Evolutionary conservation across 192 early-diverging fungal species (phyloP).

Genomic region (Diversispora eburnea): DNA sequence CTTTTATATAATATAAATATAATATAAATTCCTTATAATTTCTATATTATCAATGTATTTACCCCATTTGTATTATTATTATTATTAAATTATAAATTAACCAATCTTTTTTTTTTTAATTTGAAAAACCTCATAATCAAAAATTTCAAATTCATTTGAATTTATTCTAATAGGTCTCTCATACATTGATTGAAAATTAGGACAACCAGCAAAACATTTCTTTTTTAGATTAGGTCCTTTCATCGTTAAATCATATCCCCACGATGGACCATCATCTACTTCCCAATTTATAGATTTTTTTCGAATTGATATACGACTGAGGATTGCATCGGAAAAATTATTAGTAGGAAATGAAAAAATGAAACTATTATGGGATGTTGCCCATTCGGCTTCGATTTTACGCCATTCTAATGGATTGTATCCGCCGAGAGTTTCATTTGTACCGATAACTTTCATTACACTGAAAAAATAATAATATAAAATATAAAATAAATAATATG

Average conservation of each 20-base stretch:
- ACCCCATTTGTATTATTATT: too few relatives aligned
- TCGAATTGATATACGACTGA: neutral
- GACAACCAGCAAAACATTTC: neutral
- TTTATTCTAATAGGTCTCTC: neutral
- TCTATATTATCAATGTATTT: too few relatives aligned
- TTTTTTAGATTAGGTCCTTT: neutral
- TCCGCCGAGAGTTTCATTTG: constrained; percentile 6
- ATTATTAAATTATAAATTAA: too few relatives aligned
- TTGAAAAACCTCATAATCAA: constrained; percentile 17
- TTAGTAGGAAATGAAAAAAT: constrained; percentile 8
- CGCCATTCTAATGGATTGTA: constrained; percentile 18
- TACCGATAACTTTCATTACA: constrained; percentile 1
- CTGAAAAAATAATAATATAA: too few relatives aligned
- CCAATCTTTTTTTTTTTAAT: neutral
- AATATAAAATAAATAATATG: too few relatives aligned
- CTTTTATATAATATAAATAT: too few relatives aligned
- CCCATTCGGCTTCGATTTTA: neutral
- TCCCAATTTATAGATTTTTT: neutral
- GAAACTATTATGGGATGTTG: constrained; percentile 4
- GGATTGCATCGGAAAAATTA: neutral
- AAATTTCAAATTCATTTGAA: neutral
- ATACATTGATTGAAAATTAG: neutral
- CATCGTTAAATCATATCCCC: neutral
- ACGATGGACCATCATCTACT: neutral
- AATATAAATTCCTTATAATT: too few relatives aligned